Evolutionary conservation across 2,329 filamentous ascomycete genomes (phyloP), one percentile per base, ranked within the genome.

Genomic region (Aspergillus sp.): DNA sequence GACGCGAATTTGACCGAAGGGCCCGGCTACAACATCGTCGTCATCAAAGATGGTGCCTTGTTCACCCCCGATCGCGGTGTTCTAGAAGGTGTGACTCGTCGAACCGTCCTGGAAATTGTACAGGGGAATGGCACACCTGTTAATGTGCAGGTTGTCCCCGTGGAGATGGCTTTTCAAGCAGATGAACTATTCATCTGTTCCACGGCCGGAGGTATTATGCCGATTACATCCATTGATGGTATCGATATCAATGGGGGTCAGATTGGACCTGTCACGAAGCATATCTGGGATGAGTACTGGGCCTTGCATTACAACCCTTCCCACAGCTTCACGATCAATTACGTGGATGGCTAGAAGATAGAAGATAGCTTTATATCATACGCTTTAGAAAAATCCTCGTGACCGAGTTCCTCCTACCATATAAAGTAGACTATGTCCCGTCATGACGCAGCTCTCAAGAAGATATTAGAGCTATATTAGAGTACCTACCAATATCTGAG

Each of bases 171-270:
- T 0, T 83, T 82, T 52, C 54, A 75, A 7, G 69, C 71, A 0
- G 81, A 84, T 57, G 82, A 84, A 69, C 74, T 83, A 3, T 78
- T 84, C 32, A 82, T 83, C 80, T 82, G 76, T 60, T 84, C 81
- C 0, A 84, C 82, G 14, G 81, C 82, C 0, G 81, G 82, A 1
- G 82, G 82, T 0, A 76, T 84, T 20, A 84, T 84, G 81, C 81
- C 81, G 0, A 82, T 84, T 29, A 82, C 79, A 0, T 59, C 55
- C 0, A 68, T 84, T 2, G 82, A 84, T 64, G 80, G 76, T 0
- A 62, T 73, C 53, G 71, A 73, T 0, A 69, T 84, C 0, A 74
- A 72, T 2, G 72, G 71, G 56, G 81, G 80, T 0, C 74, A 77
- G 63, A 57, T 82, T 26, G 81, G 82, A 0, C 72, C 77, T 1